Evolutionary conservation across 495 filamentous ascomycete species (phyloP), one percentile per base, ranked within the genome.

Genomic region (Aspergillus ellipticus): DNA sequence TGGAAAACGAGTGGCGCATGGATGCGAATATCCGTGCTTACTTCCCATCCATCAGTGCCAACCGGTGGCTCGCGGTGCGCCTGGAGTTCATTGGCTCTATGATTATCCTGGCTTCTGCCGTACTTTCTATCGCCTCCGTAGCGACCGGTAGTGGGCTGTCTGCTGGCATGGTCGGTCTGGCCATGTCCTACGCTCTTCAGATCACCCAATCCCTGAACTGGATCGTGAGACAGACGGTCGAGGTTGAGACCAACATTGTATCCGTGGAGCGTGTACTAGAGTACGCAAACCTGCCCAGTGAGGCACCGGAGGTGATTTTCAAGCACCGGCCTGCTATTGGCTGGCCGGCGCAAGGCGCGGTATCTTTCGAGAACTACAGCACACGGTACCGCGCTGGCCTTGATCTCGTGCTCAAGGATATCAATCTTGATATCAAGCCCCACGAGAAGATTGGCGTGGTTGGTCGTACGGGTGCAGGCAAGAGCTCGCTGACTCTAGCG

Each of bases 241-340:
- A 99, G 73, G 95, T 97, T 28, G 95, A 99, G 78, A 97, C 94
- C 35, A 99, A 99, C 73, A 97, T 97, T 58, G 93, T 99, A 54
- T 96, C 95, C 10, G 95, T 99, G 51, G 95, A 99, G 81, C 87
- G 95, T 56, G 90, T 97, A 41, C 85, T 97, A 55, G 95, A 99
- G 73, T 99, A 99, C 70, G 89, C 94, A 53, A 82, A 82, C 58
- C 82, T 97, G 58, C 94, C 94, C 26, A 94, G 89, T 70, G 95
- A 99, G 74, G 94, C 95, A 46, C 90, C 92, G 20, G 95, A 99
- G 62, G 88, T 97, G 55, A 89, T 99, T 56, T 88, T 88, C 57
- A 87, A 90, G 68, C 84, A 88, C 61, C 82, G 92, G 49, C 93
- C 95, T 53, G 84, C 89, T 20, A 87, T 89, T 59, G 88, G 89